Base-by-base conservation (phyloP, 163 green algal species). In the Chloroidium sp. region DNA sequence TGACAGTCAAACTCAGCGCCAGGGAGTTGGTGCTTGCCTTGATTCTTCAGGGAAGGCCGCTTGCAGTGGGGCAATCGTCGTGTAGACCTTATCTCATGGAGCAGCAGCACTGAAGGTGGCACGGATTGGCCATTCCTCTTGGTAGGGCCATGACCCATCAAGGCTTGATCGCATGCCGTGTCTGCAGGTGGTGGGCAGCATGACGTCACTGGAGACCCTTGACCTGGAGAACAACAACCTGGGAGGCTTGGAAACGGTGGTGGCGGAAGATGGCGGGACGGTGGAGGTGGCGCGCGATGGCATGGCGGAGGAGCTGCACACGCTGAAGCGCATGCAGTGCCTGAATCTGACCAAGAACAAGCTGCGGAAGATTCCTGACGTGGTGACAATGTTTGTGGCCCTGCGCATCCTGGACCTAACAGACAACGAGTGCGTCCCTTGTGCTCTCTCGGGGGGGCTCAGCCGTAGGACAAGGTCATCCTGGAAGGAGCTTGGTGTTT, bases 141-240 rank as follows among this genome's bases (percentile, higher is more conserved):
- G 13, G 13, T 14, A 57, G n/a, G 74, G n/a, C 74, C 67, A 74
- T 8, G 8, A 74, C 67, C 67, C 67, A 74, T 8, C 13, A 8
- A 77, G 14, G 13, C n/a, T 10, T 77, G 8, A 57, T 61, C 74
- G 57, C 74, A 10, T 76, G 72, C 59, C 62, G 74, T 13, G n/a
- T 13, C 74, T 0, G 81, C 78, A 85, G 82, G 78, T 85, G 8
- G 2, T 86, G 4, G 79, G 76, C 74, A 80, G 62, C 1, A 69
- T 83, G 69, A 62, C 61, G 12, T 78, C 60, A 6, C 72, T 86
- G 74, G 79, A 84, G 67, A 84, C 83, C 2, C 69, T 86, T 59
- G 83, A 86, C 69, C 69, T 84, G 74, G 83, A 86, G 62, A 75
- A 82, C 77, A 86, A 86, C 62, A 72, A 84, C 60, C 64, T 86